Percentiles rank a stretch among this genome's conserved stretches.
These are phyloP conservation scores for Elsinoe fawcettii DNA, from an alignment of 2,329 filamentous ascomycete genomes.

Conservation along the genomic window DNA sequence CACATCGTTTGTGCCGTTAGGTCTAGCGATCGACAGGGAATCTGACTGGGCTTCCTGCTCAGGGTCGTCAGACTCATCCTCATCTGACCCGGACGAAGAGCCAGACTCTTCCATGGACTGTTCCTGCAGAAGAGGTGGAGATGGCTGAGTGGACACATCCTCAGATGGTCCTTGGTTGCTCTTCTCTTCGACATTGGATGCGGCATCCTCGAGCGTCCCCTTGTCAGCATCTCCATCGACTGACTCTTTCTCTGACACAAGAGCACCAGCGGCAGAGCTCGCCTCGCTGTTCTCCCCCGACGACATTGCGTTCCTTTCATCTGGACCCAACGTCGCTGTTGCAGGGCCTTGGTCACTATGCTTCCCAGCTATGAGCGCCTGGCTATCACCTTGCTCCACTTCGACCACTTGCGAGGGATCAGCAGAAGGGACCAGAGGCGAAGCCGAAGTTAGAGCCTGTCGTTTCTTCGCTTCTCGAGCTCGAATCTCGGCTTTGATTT, in stretches of 20 bases:
- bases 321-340: neutral
- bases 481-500: neutral
- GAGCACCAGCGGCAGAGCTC: too few species aligned
- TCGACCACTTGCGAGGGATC: neutral
- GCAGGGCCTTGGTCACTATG: neutral
- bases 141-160: too few species aligned
- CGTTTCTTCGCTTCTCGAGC: neutral
- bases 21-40: neutral
- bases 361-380: neutral
- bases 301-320: too few species aligned
- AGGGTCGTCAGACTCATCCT: neutral
- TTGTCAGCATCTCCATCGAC: too few species aligned
- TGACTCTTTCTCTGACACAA: too few species aligned
- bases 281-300: too few species aligned
- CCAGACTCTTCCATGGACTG: neutral
- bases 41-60: neutral
- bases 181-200: too few species aligned
- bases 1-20: neutral
- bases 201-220: too few species aligned
- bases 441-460: neutral
- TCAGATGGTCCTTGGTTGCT: too few species aligned
- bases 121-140: neutral
- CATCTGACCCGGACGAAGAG: constrained; percentile 5
- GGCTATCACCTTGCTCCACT: neutral
- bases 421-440: neutral